Percentiles rank a stretch among this genome's conserved stretches.
These are phyloP conservation scores for Pythium dissimile DNA, from an alignment of 352 stramenopile genomes.

Conservation along the genomic window DNA sequence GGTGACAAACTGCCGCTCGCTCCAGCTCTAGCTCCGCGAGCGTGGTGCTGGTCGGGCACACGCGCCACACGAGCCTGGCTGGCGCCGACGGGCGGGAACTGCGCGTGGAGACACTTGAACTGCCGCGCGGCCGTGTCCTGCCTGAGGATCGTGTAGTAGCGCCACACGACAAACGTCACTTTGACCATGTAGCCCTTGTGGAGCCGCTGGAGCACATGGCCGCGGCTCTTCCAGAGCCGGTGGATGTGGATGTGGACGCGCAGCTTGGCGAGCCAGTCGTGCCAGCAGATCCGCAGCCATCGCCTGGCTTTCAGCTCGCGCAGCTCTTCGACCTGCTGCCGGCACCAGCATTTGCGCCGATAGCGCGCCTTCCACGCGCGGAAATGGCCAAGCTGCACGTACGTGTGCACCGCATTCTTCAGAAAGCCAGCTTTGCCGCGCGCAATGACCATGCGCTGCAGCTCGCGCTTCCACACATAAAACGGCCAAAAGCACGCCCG, in stretches of 20 bases:
- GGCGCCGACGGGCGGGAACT: constrained; percentile 9
- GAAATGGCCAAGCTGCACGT: constrained; percentile 35
- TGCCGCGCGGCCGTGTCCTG: constrained; percentile 21
- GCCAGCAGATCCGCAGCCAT: constrained; percentile 13
- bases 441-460: constrained; percentile 33
- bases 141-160: constrained; percentile 31
- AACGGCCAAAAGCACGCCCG: constrained; percentile 49
- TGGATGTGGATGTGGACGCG: constrained; percentile 8
- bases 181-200: constrained; percentile 35
- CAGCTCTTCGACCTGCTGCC: constrained; percentile 9
- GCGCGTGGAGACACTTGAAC: constrained; percentile 20
- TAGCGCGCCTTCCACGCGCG: constrained; percentile 27
- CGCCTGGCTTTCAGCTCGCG: constrained; percentile 7
- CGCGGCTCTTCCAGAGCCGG: constrained; percentile 33
- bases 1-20: not conserved
- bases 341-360: constrained; percentile 9
- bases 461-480: constrained; percentile 51
- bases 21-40: too few relatives aligned
- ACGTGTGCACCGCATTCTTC: constrained; percentile 26
- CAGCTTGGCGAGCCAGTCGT: constrained; percentile 18
- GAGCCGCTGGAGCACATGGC: constrained; percentile 42
- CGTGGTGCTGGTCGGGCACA: too few relatives aligned
- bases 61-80: not conserved
- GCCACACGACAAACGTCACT: constrained; percentile 30
- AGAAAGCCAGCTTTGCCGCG: constrained; percentile 38